Evolutionary conservation across 2,329 filamentous ascomycete species (phyloP).

Genomic region (Pseudogymnoascus sp.): DNA sequence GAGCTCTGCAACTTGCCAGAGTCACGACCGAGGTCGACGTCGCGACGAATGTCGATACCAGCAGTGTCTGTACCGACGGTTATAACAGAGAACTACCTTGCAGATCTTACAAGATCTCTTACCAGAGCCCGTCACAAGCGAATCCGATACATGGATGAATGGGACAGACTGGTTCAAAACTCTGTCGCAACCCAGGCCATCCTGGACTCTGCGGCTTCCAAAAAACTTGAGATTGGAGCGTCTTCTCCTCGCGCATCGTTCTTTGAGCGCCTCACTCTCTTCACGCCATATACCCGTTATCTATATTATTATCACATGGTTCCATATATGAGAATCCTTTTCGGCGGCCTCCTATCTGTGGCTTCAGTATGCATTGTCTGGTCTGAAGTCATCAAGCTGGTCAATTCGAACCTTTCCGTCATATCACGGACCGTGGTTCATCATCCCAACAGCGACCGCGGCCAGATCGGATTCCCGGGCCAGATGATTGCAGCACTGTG

Average conservation of each 20-base stretch:
- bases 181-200: conserved; percentile 73
- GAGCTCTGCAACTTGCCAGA: conserved; percentile 69
- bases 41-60: conserved; percentile 36
- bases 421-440: conserved; percentile 50
- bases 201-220: conserved; percentile 73
- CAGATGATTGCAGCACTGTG: conserved; percentile 79
- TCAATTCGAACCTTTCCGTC: conserved; percentile 67
- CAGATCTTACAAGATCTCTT: conserved; percentile 76
- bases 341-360: conserved; percentile 61
- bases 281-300: conserved; percentile 79
- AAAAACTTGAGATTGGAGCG: conserved; percentile 67
- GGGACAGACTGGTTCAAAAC: conserved; percentile 69
- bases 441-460: conserved; percentile 59
- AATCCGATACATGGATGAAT: conserved; percentile 75
- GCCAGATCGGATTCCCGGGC: conserved; percentile 75
- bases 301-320: conserved; percentile 66
- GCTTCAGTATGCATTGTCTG: conserved; percentile 82
- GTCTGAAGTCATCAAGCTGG: conserved; percentile 86
- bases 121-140: conserved; percentile 76
- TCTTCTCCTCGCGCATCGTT: conserved; percentile 48
- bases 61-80: conserved; percentile 60
- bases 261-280: conserved; percentile 48
- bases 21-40: conserved; percentile 38
- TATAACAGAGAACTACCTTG: conserved; percentile 87
- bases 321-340: conserved; percentile 56